Evolutionary conservation across 2,329 filamentous ascomycete genomes (phyloP), one percentile per base, ranked within the genome.

Genomic region (Diaporthe sp.): DNA sequence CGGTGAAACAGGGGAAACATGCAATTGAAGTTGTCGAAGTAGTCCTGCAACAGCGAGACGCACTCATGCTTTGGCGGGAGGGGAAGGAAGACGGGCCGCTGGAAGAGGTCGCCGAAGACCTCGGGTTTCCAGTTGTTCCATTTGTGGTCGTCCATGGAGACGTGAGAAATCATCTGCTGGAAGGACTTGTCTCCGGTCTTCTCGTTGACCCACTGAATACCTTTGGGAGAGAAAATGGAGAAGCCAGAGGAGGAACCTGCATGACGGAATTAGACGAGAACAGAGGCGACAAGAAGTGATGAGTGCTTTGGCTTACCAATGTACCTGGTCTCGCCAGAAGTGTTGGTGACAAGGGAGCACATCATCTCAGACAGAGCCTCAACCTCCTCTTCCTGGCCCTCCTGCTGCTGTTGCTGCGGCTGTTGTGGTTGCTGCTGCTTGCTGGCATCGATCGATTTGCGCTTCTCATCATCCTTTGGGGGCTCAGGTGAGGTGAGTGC

Each of bases 91-190:
- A 98, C 89, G 22, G 93, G 92, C 50, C 96, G 92, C 71, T 92
- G 91, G 85, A 98, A 98, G 28, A 99, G 90, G 82, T 98, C 96
- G 67, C 93, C 91, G 83, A 98, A 98, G 33, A 98, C 93, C 82
- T 98, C 96, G n/a, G 96, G 96, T 81, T 97, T 98, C 97, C 97
- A 98, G 80, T 97, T 95, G 80, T 95, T 95, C 94, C 95, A 98
- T 82, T 97, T 98, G 83, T 97, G 95, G 80, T 98, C 95, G 79
- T 98, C 95, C 55, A 97, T 92, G 35, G 94, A 95, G n/a, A 96
- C 94, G 70, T 95, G 93, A 2, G 93, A 93, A 72, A 99, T 98
- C 94, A 98, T 98, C 73, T 94, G 91, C 82, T 97, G 94, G 84
- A 99, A 99, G 0, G 95, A 97, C 30, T 89, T 92, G 81, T 99